phyloP scores from a whole-genome alignment of 1,139 yeast genomes.

The Hansenula sp. region DNA sequence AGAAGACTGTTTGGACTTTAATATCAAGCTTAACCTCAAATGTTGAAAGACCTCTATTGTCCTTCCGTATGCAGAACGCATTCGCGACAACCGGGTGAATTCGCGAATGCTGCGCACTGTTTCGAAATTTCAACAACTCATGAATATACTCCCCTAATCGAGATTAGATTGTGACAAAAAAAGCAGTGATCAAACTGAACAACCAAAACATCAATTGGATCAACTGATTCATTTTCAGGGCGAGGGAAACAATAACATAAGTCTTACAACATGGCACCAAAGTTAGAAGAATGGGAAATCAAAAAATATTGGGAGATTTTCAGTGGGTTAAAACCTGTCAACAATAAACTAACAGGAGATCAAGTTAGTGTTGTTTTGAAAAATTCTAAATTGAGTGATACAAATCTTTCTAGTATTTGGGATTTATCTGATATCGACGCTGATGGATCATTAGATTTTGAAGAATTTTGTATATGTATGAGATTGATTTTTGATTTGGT shows the following conservation, averaged over 20 bases:
- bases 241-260: not conserved
- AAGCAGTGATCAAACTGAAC: too few species aligned
- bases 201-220: not conserved
- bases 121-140: too few species aligned
- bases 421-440: constrained; percentile 88
- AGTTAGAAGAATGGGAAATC: constrained; percentile 90
- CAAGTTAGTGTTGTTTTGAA: constrained; percentile 83
- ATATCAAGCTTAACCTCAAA: too few species aligned
- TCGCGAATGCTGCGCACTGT: too few species aligned
- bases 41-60: too few species aligned
- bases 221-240: not conserved
- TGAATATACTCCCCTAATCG: too few species aligned
- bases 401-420: constrained; percentile 81
- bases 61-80: too few species aligned
- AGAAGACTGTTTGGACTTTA: too few species aligned
- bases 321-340: constrained; percentile 78
- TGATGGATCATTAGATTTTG: constrained; percentile 91
- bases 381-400: constrained; percentile 78
- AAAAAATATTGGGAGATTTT: constrained; percentile 97
- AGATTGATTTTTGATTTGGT: constrained; percentile 87
- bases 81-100: too few species aligned
- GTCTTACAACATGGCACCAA: constrained; percentile 28
- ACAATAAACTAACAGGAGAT: constrained; percentile 78
- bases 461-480: constrained; percentile 97
- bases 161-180: too few species aligned